Conservation (phyloP, 805 yeast species). For the Yarrowia divulgata region DNA sequence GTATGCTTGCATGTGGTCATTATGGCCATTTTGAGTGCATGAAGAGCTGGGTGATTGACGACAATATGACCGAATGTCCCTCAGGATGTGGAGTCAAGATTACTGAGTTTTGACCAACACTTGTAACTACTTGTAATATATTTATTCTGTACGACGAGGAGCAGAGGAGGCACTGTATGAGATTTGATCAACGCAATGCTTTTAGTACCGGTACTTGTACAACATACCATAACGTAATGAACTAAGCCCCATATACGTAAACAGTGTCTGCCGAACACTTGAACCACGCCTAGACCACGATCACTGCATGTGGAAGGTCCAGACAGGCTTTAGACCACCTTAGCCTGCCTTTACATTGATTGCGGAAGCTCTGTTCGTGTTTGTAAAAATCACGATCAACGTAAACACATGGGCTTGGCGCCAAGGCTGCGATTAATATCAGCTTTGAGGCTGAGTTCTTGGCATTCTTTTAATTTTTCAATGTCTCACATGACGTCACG, state of each 20-base stretch:
- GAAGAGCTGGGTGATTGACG: constrained; percentile 74
- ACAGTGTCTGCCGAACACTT: too few relatives aligned
- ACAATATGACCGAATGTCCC: constrained; percentile 76
- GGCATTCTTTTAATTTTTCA: not conserved
- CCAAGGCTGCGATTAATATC: constrained; percentile 2
- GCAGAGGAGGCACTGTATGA: too few relatives aligned
- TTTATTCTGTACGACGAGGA: not conserved
- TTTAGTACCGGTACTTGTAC: too few relatives aligned
- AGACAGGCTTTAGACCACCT: too few relatives aligned
- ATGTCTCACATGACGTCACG: constrained; percentile 20
- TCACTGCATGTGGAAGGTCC: not conserved
- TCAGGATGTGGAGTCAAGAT: constrained; percentile 61
- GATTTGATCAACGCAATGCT: too few relatives aligned
- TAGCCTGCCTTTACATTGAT: too few relatives aligned
- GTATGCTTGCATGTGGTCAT: constrained; percentile 79
- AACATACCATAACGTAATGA: too few relatives aligned
- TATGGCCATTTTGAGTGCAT: constrained; percentile 84
- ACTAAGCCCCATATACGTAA: too few relatives aligned
- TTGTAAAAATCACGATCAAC: too few relatives aligned
- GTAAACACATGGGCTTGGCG: constrained; percentile 17
- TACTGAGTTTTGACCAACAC: not conserved
- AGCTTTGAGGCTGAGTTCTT: constrained; percentile 9
- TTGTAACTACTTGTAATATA: constrained; percentile 5
- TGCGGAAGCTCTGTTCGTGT: too few relatives aligned
- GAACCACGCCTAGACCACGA: not conserved